phyloP scores from a whole-genome alignment of 495 filamentous ascomycete genomes.

The Penicillium simplicissimum region DNA sequence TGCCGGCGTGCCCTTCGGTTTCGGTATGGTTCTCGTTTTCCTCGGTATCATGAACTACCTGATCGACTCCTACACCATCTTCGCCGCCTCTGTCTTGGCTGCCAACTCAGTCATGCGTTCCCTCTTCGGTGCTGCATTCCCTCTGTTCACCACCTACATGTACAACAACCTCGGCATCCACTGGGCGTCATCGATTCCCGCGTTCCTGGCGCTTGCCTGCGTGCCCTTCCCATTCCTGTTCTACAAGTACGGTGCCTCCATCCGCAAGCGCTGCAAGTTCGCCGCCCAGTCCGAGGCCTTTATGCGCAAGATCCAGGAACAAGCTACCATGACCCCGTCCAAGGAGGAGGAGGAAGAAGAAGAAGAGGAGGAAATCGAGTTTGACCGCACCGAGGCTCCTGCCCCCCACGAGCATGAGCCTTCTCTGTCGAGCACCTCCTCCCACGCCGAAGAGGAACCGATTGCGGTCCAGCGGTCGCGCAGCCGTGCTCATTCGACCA shows the following conservation, averaged over 20 bases:
- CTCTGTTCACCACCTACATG: constrained; percentile 80
- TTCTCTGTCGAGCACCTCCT: constrained; percentile 30
- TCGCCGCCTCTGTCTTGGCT: constrained; percentile 77
- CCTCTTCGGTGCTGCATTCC: constrained; percentile 78
- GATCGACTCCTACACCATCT: constrained; percentile 80
- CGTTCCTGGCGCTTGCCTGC: constrained; percentile 73
- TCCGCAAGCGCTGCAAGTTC: constrained; percentile 73
- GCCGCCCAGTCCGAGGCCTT: constrained; percentile 57
- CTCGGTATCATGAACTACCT: constrained; percentile 75
- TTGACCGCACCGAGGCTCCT: constrained; percentile 46
- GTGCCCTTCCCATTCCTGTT: constrained; percentile 81
- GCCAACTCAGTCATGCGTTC: constrained; percentile 72
- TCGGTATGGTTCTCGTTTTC: constrained; percentile 76
- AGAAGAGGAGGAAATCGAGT: constrained; percentile 28
- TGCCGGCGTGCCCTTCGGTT: constrained; percentile 69
- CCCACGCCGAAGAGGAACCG: constrained; percentile 25
- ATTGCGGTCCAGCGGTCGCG: constrained; percentile 29
- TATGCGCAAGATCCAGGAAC: constrained; percentile 46
- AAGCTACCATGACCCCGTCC: constrained; percentile 8
- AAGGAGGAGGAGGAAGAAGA: constrained; percentile 26
- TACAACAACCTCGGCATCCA: constrained; percentile 74
- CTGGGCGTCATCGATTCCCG: constrained; percentile 77
- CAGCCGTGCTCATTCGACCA: constrained; percentile 35
- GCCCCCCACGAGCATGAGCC: constrained; percentile 23
- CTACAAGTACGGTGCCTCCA: constrained; percentile 68